Conservation (phyloP, 441 rosid species). For the Biscutella laevigata region DNA sequence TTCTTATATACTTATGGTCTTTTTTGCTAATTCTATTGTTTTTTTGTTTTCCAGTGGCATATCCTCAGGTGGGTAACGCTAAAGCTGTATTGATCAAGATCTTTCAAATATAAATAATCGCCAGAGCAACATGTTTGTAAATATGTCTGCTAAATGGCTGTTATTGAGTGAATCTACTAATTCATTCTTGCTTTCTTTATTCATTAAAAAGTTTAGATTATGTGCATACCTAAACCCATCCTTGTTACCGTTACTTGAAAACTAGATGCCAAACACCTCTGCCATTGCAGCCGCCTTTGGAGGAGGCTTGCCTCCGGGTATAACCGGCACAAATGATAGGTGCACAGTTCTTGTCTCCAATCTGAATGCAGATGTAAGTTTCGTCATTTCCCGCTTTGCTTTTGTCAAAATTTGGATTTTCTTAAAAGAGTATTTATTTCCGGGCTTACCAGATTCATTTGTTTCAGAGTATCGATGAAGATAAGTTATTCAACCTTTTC, state of each 20-base stretch:
- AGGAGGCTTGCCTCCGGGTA: constrained; percentile 95
- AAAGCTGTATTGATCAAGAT: constrained; percentile 21
- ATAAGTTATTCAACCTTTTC: constrained; percentile 88
- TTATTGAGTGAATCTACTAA: not conserved
- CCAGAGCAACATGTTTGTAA: not conserved
- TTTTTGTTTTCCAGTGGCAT: constrained; percentile 51
- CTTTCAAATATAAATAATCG: constrained; percentile 8
- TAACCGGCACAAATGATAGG: constrained; percentile 88
- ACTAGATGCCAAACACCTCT: constrained; percentile 80
- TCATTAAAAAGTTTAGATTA: not conserved
- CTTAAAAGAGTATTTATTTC: constrained; percentile 3
- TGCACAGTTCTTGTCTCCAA: constrained; percentile 84
- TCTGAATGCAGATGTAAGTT: constrained; percentile 77
- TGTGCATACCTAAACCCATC: not conserved
- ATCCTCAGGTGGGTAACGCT: constrained; percentile 75
- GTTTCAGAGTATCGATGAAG: constrained; percentile 76
- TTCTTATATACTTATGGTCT: constrained; percentile 14
- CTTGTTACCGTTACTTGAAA: constrained; percentile 3
- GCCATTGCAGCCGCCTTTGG: constrained; percentile 96
- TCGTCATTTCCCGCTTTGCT: not conserved
- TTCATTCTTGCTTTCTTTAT: not conserved
- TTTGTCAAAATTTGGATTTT: not conserved
- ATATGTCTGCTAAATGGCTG: not conserved
- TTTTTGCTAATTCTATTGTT: constrained; percentile 16
- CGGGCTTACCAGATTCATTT: constrained; percentile 8